Conservation (phyloP, 2,329 filamentous ascomycete genomes). For the Phaeosphaeriaceae sp. region DNA sequence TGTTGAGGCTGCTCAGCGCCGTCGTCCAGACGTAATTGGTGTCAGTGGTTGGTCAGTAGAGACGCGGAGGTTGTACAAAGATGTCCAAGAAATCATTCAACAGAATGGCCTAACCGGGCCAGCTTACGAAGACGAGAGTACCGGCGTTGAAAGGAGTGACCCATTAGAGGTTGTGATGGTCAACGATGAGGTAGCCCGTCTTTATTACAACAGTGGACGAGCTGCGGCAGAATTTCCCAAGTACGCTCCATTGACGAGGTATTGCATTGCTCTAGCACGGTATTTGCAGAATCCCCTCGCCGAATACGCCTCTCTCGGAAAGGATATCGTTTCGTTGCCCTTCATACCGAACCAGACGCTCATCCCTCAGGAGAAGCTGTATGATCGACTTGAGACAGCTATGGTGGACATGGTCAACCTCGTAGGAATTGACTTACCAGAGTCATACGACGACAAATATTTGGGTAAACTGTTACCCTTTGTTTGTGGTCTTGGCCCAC, state of each 20-base stretch:
- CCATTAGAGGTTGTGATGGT: slow-evolving; percentile 87
- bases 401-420: slow-evolving; percentile 99
- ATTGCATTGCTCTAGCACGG: slow-evolving; percentile 85
- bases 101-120: slow-evolving; percentile 78
- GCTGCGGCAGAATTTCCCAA: slow-evolving; percentile 81
- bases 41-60: slow-evolving; percentile 89
- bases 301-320: slow-evolving; percentile 91
- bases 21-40: slow-evolving; percentile 87
- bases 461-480: slow-evolving; percentile 89
- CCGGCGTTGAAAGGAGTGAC: slow-evolving; percentile 73
- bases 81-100: slow-evolving; percentile 78
- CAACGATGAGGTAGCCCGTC: slow-evolving; percentile 94
- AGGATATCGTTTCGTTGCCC: slow-evolving; percentile 82
- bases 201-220: slow-evolving; percentile 90
- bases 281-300: slow-evolving; percentile 97
- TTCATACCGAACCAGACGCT: slow-evolving; percentile 92
- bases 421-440: slow-evolving; percentile 93
- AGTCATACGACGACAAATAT: slow-evolving; percentile 80
- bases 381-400: slow-evolving; percentile 88
- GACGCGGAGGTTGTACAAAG: slow-evolving; percentile 80
- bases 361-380: slow-evolving; percentile 83
- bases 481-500: slow-evolving; percentile 86
- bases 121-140: slow-evolving; percentile 80
- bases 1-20: slow-evolving; percentile 76
- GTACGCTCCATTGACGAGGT: slow-evolving; percentile 78